Evolutionary conservation across 129 eudicot genomes (phyloP).

Genomic region (Lonicera japonica): DNA sequence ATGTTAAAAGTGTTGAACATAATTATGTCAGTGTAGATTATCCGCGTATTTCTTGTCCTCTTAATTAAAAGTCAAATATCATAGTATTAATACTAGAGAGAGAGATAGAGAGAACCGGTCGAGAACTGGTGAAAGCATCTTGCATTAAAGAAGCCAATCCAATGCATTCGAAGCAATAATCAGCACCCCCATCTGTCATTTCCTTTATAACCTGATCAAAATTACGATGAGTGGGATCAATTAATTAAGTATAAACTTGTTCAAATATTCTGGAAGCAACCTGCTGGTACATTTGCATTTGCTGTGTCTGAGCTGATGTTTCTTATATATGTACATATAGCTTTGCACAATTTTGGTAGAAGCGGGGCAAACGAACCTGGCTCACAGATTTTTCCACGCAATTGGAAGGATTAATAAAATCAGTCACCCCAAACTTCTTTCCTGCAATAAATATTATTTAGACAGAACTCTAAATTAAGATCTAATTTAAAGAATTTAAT

Average conservation of each 20-base stretch:
- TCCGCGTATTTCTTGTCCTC: too few relatives aligned
- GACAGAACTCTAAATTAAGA: not conserved
- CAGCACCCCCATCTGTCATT: constrained; percentile 43
- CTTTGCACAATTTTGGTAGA: too few relatives aligned
- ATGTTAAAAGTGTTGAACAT: too few relatives aligned
- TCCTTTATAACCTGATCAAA: constrained; percentile 26
- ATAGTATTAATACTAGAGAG: not conserved
- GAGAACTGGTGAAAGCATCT: constrained; percentile 31
- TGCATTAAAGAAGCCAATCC: constrained; percentile 35
- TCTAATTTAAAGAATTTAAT: not conserved
- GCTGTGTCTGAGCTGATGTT: not conserved
- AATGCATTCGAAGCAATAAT: constrained; percentile 39
- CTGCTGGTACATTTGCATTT: too few relatives aligned
- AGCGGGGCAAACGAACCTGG: constrained; percentile 19
- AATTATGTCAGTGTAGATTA: too few relatives aligned
- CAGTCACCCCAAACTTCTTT: constrained; percentile 29
- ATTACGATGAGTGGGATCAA: too few relatives aligned
- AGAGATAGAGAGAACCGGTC: constrained; percentile 9
- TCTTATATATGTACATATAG: not conserved
- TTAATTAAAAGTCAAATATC: too few relatives aligned
- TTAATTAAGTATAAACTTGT: too few relatives aligned
- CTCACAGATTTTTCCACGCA: constrained; percentile 25
- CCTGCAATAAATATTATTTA: constrained; percentile 17
- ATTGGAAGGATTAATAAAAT: constrained; percentile 25
- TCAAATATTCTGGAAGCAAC: too few relatives aligned